Evolutionary conservation across 116 monocot genomes (phyloP).

Genomic region (Papilionanthe hybrid): DNA sequence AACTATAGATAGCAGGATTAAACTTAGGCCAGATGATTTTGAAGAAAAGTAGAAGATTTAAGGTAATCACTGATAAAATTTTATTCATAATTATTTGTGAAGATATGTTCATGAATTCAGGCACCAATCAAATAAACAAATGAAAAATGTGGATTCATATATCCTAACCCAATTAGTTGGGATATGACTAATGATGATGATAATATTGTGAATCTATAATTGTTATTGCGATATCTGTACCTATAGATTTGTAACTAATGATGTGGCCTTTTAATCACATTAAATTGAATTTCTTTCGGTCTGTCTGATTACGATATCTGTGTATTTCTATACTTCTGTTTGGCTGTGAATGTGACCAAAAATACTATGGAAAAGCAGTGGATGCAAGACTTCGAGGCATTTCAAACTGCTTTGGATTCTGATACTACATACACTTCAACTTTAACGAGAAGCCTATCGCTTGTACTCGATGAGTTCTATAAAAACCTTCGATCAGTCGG

Average conservation of each 20-base stretch:
- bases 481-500: conserved; percentile 81
- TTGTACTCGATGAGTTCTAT: conserved; percentile 95
- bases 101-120: background rate
- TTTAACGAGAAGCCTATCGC: conserved; percentile 70
- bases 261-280: background rate
- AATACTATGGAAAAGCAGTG: conserved; percentile 38
- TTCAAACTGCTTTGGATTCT: conserved; percentile 66
- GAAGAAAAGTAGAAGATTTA: background rate
- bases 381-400: conserved; percentile 98
- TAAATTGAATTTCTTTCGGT: background rate
- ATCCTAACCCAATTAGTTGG: background rate
- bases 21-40: background rate
- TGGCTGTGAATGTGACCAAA: background rate
- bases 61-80: background rate
- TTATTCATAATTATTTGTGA: background rate
- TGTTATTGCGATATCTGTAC: background rate
- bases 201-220: background rate
- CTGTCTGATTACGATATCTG: background rate
- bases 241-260: too few species aligned
- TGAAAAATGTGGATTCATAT: background rate
- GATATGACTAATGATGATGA: background rate
- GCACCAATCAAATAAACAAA: background rate
- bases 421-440: conserved; percentile 79
- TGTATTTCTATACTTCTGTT: background rate
- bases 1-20: background rate